Evolutionary conservation across 345 rosid genomes (phyloP).

Genomic region (Aethionema arabicum): DNA sequence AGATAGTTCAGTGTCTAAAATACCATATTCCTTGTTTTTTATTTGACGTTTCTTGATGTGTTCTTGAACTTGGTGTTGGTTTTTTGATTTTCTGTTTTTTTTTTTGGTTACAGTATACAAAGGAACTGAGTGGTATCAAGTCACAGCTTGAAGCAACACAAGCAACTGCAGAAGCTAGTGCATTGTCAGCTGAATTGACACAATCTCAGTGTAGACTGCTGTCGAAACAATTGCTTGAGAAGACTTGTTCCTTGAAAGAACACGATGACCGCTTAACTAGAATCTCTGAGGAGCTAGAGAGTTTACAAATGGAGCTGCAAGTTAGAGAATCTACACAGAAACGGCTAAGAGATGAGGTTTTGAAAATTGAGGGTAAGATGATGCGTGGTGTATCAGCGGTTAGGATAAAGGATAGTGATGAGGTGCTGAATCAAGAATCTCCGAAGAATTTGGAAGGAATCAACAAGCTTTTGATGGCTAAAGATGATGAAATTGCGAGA

Average conservation of each 20-base stretch:
- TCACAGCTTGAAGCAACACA: slow-evolving; percentile 61
- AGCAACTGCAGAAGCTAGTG: slow-evolving; percentile 78
- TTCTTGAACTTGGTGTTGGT: neutral
- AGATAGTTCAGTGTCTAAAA: no score
- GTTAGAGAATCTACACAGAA: slow-evolving; percentile 73
- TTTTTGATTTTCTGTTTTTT: neutral
- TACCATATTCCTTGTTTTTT: neutral
- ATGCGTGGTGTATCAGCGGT: slow-evolving; percentile 59
- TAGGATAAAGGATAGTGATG: slow-evolving; percentile 54
- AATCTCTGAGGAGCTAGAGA: slow-evolving; percentile 59
- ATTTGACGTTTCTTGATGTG: slow-evolving; percentile 13
- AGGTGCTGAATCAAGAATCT: slow-evolving; percentile 59
- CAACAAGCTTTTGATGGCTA: slow-evolving; percentile 51
- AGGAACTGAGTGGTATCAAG: slow-evolving; percentile 61
- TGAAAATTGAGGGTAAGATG: slow-evolving; percentile 64
- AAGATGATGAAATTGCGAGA: slow-evolving; percentile 73
- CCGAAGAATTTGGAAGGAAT: slow-evolving; percentile 66
- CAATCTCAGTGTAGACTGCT: slow-evolving; percentile 64
- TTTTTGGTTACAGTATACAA: slow-evolving; percentile 47
- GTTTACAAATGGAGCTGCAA: slow-evolving; percentile 66
- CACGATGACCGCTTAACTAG: slow-evolving; percentile 67
- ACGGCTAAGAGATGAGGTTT: slow-evolving; percentile 75
- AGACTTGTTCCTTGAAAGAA: slow-evolving; percentile 56
- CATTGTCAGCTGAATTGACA: slow-evolving; percentile 73
- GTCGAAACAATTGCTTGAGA: slow-evolving; percentile 60